A percentile compares a stretch with the other conserved stretches of the same genome.
Evolutionary conservation across 306 rosid genomes (phyloP).

Genomic region (Fragaria vesca): DNA sequence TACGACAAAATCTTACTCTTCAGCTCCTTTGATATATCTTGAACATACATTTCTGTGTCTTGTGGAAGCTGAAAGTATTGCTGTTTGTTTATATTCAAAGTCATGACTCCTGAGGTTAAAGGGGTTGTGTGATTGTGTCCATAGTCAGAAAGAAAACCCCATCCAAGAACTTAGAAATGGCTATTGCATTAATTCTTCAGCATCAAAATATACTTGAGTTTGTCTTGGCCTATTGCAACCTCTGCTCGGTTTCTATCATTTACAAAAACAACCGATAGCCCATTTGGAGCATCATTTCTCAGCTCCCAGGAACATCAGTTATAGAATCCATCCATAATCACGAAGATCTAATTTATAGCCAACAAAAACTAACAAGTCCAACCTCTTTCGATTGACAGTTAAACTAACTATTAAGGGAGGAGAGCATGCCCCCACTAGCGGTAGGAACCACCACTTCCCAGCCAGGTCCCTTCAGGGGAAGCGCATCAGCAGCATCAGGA

Average conservation of each 20-base stretch:
- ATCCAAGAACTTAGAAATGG: background rate
- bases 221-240: slow-evolving; percentile 1
- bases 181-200: background rate
- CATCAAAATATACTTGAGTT: background rate
- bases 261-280: slow-evolving; percentile 37
- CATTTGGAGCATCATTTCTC: slow-evolving; percentile 4
- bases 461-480: slow-evolving; percentile 84
- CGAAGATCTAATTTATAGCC: background rate
- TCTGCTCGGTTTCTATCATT: slow-evolving; percentile 17
- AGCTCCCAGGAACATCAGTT: slow-evolving; percentile 1
- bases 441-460: slow-evolving; percentile 95
- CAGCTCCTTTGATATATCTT: too few relatives aligned
- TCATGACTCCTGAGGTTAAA: too few relatives aligned
- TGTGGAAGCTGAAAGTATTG: too few relatives aligned
- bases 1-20: too few relatives aligned
- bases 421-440: slow-evolving; percentile 75
- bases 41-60: too few relatives aligned
- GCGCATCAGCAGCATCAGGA: slow-evolving; percentile 6
- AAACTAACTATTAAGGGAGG: slow-evolving; percentile 68
- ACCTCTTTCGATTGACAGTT: background rate
- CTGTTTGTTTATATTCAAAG: too few relatives aligned
- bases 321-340: slow-evolving; percentile 5
- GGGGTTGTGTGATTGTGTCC: background rate
- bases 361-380: slow-evolving; percentile 11
- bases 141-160: too few relatives aligned